Evolutionary conservation across 2,329 filamentous ascomycete genomes (phyloP), one percentile per base, ranked within the genome.

Genomic region (Phoma sp.): DNA sequence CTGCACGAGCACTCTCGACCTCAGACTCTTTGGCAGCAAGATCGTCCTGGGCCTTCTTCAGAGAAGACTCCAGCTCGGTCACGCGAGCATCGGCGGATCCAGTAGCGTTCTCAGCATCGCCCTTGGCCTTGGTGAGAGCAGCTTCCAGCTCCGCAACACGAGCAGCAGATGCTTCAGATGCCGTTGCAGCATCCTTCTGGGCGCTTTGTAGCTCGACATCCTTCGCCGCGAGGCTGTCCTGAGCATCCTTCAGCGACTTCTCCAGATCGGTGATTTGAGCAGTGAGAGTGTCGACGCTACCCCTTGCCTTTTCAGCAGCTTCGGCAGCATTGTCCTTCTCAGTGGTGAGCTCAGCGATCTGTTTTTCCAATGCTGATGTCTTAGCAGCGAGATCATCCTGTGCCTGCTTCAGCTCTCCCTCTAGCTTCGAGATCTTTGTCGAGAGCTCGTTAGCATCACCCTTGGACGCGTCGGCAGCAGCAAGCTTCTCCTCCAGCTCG

Each of bases 341-440:
- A 9, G 61, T 51, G 46, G 60, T 58, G 19, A 67, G 57, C 0
- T 57, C 52, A 32, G 64, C 36, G n/a, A 62, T 56, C n/a, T 62
- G 51, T 37, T 54, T 48, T 47, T 69, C 63, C 17, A 67, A 48
- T 37, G 68, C 70, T 5, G 62, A 56, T 19, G 60, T 60, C 62
- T 69, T 70, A 4, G 62, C 51, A 12, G 62, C 57, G 9, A 70
- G 57, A 8, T 43, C 56, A 2, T 66, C 67, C 43, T 71, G 61
- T 25, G 64, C 62, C 43, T 67, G 59, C 60, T 70, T 68, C 43
- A 71, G 48, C 4, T 70, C 67, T 31, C 51, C 54, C 33, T 73
- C 67, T 3, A 72, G 57, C 36, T 68, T 65, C 4, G 65, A 51
- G 38, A 72, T 63, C 64, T 69, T 71, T 12, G 62, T 55, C 10